phyloP scores from a whole-genome alignment of 495 filamentous ascomycete genomes.

The Lophiotrema nucula region DNA sequence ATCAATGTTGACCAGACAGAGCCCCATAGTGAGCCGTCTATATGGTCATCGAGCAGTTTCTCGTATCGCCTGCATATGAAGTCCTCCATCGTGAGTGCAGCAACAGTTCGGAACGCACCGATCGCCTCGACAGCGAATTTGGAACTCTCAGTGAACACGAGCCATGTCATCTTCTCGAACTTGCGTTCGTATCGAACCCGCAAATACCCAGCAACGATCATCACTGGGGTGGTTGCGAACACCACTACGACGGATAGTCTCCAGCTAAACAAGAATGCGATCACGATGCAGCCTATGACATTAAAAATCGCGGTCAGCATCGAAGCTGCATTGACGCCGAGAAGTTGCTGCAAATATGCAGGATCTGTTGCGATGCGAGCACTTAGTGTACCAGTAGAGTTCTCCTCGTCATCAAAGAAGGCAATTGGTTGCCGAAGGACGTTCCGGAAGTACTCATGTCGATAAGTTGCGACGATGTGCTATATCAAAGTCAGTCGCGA shows the following conservation, averaged over 20 bases:
- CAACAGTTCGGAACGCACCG: neutral
- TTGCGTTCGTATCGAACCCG: constrained; percentile 59
- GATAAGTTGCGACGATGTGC: constrained; percentile 75
- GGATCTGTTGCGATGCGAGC: constrained; percentile 7
- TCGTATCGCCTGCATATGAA: neutral
- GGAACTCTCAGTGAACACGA: neutral
- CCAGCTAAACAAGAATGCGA: constrained; percentile 74
- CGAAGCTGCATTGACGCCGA: constrained; percentile 7
- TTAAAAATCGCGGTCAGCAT: constrained; percentile 68
- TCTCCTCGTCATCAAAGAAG: constrained; percentile 8
- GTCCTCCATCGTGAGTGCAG: neutral
- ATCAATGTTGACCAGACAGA: constrained; percentile 65
- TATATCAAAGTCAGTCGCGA: neutral
- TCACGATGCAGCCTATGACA: constrained; percentile 62
- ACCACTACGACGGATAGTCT: constrained; percentile 59
- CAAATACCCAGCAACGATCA: constrained; percentile 68
- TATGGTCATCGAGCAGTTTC: neutral
- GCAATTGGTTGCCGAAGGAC: neutral
- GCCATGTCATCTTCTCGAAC: constrained; percentile 3
- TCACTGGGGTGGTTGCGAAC: neutral
- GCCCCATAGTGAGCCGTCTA: neutral
- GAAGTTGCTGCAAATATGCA: constrained; percentile 64
- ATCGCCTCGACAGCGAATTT: neutral
- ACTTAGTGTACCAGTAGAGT: neutral
- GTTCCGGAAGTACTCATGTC: constrained; percentile 43